These are phyloP conservation scores for Apiotrichum porosum DNA, from an alignment of 1,284 basidiomycete species.

Conservation along the genomic window DNA sequence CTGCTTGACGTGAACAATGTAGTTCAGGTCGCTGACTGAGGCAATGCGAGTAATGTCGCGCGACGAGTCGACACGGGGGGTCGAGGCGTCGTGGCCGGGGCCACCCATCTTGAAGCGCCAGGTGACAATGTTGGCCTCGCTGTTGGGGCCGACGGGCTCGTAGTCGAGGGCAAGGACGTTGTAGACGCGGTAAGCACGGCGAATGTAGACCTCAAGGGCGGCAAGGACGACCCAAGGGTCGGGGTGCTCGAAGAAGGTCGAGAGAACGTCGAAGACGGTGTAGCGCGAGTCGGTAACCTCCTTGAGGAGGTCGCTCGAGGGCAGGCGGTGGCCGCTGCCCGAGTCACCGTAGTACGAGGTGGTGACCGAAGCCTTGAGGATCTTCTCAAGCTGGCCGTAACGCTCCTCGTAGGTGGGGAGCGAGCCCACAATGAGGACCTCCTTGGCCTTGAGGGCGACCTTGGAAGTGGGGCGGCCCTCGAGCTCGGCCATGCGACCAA, in stretches of 20 bases:
- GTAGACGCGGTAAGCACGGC: conserved; percentile 89
- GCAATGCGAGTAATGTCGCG: conserved; percentile 59
- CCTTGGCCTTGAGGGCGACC: conserved; percentile 91
- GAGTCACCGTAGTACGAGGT: conserved; percentile 85
- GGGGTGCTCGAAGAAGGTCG: conserved; percentile 85
- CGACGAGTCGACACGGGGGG: conserved; percentile 62
- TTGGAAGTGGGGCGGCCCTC: conserved; percentile 80
- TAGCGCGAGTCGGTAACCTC: conserved; percentile 95
- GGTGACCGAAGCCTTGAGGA: conserved; percentile 81
- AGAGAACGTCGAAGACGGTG: conserved; percentile 95
- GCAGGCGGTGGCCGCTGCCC: conserved; percentile 61
- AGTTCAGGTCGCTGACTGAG: conserved; percentile 89
- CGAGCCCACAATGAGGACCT: conserved; percentile 91
- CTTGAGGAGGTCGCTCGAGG: conserved; percentile 78
- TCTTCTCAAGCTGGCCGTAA: conserved; percentile 85
- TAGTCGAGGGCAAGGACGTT: conserved; percentile 87
- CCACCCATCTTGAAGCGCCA: conserved; percentile 90
- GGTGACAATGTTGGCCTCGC: conserved; percentile 70
- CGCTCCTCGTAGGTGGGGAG: conserved; percentile 97
- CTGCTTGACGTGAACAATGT: conserved; percentile 73
- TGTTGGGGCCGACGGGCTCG: conserved; percentile 81
- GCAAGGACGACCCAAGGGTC: conserved; percentile 84
- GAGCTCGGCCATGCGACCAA: conserved; percentile 57
- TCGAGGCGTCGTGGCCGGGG: conserved; percentile 74
- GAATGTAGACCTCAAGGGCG: conserved; percentile 91